Conservation (phyloP, 441 rosid species). For the Populus hybrid region DNA sequence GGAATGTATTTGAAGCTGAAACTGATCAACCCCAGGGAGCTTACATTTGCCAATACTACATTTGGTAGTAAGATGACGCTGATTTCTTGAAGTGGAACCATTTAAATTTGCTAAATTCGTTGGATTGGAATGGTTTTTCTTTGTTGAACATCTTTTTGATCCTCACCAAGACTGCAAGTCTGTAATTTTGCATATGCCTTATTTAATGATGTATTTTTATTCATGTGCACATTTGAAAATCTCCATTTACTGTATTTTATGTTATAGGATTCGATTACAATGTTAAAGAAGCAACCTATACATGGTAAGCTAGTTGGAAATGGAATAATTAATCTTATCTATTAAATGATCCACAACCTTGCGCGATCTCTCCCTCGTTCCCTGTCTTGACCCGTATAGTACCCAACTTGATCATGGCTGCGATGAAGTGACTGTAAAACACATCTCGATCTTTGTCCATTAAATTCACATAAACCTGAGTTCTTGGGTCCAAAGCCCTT, state of each 20-base stretch:
- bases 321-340: neutral
- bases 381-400: neutral
- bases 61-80: neutral
- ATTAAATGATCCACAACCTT: neutral
- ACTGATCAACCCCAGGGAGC: neutral
- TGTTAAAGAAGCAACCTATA: neutral
- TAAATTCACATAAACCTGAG: neutral
- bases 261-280: neutral
- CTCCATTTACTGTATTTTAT: neutral
- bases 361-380: neutral
- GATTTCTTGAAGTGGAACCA: neutral
- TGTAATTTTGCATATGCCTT: neutral
- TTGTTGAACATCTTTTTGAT: neutral
- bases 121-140: neutral
- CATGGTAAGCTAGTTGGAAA: neutral
- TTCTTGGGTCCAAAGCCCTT: neutral
- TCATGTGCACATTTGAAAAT: neutral
- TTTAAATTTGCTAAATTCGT: too few species aligned
- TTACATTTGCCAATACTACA: neutral
- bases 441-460: neutral
- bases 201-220: neutral
- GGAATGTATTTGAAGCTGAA: neutral
- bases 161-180: neutral
- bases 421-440: neutral
- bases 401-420: neutral